Percentiles rank a stretch among this genome's conserved stretches.
Evolutionary conservation across 768 basidiomycete species (phyloP).

Genomic region (Pulveroboletus sp.): DNA sequence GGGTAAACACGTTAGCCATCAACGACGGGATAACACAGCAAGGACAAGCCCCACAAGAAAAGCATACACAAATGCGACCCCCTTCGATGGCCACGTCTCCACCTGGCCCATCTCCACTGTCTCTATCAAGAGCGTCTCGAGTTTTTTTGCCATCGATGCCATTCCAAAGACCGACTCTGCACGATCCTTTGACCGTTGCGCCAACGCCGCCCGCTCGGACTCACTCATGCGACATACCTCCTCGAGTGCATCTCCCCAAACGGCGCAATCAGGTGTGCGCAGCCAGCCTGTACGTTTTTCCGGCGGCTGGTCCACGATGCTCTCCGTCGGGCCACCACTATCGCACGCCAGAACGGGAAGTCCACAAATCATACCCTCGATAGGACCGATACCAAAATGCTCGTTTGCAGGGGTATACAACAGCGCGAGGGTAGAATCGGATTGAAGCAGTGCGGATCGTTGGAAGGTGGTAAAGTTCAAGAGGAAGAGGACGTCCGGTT

Average conservation of each 20-base stretch:
- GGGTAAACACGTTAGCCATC: neutral
- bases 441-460: constrained; percentile 73
- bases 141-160: constrained; percentile 60
- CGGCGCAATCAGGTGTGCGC: constrained; percentile 49
- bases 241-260: constrained; percentile 67
- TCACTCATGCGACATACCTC: constrained; percentile 44
- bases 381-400: constrained; percentile 95
- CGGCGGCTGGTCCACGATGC: constrained; percentile 44
- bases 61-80: constrained; percentile 13
- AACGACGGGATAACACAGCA: constrained; percentile 16
- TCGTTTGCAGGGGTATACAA: constrained; percentile 95
- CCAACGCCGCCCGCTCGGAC: constrained; percentile 34
- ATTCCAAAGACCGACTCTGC: constrained; percentile 69
- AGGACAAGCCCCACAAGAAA: constrained; percentile 25
- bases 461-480: constrained; percentile 86
- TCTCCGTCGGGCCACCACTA: constrained; percentile 89
- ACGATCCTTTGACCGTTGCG: constrained; percentile 51
- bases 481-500: constrained; percentile 76
- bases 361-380: constrained; percentile 92
- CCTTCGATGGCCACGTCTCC: constrained; percentile 16
- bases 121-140: constrained; percentile 52
- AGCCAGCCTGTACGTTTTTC: constrained; percentile 74
- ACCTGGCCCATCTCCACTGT: constrained; percentile 54
- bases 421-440: constrained; percentile 61
- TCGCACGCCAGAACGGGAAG: constrained; percentile 85